Evolutionary conservation across 2,329 filamentous ascomycete species (phyloP).

Genomic region (Diaporthe longicolla): DNA sequence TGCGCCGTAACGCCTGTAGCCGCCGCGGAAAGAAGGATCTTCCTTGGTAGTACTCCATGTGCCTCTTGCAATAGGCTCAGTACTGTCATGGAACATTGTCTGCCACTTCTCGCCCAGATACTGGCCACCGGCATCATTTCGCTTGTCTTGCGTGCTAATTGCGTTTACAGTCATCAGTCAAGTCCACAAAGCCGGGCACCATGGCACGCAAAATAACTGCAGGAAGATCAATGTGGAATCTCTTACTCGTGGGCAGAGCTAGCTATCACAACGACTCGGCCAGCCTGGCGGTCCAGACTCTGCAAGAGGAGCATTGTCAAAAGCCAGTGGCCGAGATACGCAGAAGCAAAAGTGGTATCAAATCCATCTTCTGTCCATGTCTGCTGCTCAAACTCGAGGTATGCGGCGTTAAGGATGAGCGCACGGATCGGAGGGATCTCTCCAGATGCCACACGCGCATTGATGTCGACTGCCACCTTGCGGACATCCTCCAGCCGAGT

Average conservation of each 20-base stretch:
- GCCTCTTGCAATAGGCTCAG: background rate
- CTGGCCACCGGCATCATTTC: background rate
- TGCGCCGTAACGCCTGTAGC: background rate
- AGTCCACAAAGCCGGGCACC: no score
- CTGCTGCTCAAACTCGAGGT: background rate
- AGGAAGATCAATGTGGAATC: background rate
- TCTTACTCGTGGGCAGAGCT: background rate
- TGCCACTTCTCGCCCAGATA: background rate
- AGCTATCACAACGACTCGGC: background rate
- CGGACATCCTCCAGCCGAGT: background rate
- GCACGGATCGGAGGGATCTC: background rate
- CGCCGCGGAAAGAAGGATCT: background rate
- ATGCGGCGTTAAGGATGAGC: background rate
- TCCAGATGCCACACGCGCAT: background rate
- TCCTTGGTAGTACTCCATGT: background rate
- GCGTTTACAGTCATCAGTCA: no score
- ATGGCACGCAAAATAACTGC: no score
- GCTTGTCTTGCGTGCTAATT: background rate
- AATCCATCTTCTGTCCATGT: background rate
- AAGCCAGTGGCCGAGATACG: background rate
- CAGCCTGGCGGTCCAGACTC: background rate
- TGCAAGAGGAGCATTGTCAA: background rate
- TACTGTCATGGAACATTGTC: background rate
- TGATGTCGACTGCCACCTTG: background rate
- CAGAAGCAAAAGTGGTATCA: background rate